Base-by-base conservation (phyloP, 2,329 filamentous ascomycete species). In the Pseudocercospora musae region DNA sequence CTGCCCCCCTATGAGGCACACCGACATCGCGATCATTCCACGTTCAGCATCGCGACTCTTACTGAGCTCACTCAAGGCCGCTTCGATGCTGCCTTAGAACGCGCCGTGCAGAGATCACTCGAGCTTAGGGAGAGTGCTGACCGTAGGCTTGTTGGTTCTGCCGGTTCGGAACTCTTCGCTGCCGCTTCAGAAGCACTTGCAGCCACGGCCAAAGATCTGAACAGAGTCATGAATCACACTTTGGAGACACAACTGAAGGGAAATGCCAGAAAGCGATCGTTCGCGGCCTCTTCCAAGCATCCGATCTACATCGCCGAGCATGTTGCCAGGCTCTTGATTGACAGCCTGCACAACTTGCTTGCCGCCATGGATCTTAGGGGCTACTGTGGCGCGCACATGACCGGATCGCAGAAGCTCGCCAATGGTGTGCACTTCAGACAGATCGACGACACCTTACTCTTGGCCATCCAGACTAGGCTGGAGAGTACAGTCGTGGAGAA, bases 331-430 rank as follows among this genome's bases (percentile, higher is more conserved):
- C 64, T 68, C 2, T 21, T 69, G 9, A 54, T 69, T 23, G 68
- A 69, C 11, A 54, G 67, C n/a, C 18, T 49, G 10, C 57, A 65
- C 57, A 63, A 65, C 18, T 15, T 64, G 13, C n/a, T 68, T 33
- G 46, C 64, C 20, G 63, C 62, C 4, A 58, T 67, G 50, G 67
- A 70, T n/a, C 49, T 69, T 5, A 60, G 66, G 1, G 57, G 67
- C 10, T 52, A 57, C 46, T 54, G 52, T 37, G 52, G 52, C 13
- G 52, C 52, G n/a, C 52, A 54, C 52, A 54, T 54, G 52, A 54
- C 27, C 4, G 25, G 27, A n/a, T 10, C 9, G 3, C 52, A 54
- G 29, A 54, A 40, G 29, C 27, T 54, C 3, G 18, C 15, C 27
- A 54, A 54, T 25, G 52, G 20, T 15, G 49, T 66, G 3, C 50